A percentile compares a stretch with the other conserved stretches of the same genome.
These are phyloP conservation scores for Pythium sukuiense DNA, from an alignment of 352 stramenopile genomes.

Conservation along the genomic window DNA sequence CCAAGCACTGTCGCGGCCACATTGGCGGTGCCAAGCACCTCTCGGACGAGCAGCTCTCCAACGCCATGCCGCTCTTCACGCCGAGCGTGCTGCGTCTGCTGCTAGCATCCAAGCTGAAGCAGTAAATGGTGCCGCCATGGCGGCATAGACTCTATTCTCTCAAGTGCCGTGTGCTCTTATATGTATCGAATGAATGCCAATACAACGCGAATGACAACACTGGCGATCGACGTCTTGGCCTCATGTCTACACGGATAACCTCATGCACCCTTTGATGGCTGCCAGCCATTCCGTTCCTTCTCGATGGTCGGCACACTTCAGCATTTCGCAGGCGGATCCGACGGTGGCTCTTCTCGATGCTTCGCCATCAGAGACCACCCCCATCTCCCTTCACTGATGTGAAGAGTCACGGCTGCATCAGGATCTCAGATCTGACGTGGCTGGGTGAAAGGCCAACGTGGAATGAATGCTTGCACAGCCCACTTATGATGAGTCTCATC, in stretches of 20 bases:
- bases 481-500: background rate
- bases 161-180: background rate
- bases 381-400: conserved; percentile 10
- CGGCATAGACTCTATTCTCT: background rate
- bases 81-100: conserved; percentile 67
- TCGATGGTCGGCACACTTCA: conserved; percentile 14
- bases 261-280: too few relatives aligned
- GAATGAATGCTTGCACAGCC: conserved; percentile 18
- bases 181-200: background rate
- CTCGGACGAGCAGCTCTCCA: conserved; percentile 46
- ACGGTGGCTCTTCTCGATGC: conserved; percentile 3
- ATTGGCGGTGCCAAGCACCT: conserved; percentile 85
- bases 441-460: background rate
- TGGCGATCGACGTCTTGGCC: background rate
- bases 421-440: conserved; percentile 30
- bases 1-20: conserved; percentile 56
- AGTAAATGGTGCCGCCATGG: conserved; percentile 1
- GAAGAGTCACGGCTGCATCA: conserved; percentile 23
- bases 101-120: conserved; percentile 51
- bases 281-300: background rate
- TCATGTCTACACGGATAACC: too few relatives aligned
- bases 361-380: background rate
- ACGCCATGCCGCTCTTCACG: conserved; percentile 67
- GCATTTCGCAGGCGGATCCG: conserved; percentile 17
- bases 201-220: background rate